Percentiles rank a stretch among this genome's conserved stretches.
phyloP scores from a whole-genome alignment of 1,284 basidiomycete genomes.

The Pseudozyma tsukubaensis region DNA sequence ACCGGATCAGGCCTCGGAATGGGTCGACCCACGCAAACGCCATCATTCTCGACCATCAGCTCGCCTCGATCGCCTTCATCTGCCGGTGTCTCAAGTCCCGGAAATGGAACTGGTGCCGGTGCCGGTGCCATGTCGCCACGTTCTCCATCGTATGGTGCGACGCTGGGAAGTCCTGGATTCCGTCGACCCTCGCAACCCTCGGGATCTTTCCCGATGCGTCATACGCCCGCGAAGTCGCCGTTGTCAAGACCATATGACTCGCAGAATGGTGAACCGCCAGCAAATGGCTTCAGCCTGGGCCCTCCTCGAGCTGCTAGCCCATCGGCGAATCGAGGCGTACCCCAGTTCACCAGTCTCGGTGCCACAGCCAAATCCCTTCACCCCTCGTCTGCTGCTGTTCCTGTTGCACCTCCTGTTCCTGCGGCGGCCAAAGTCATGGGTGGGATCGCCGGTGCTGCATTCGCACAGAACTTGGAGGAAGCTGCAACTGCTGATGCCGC shows the following conservation, averaged over 20 bases:
- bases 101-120: conserved; percentile 7
- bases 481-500: conserved; percentile 5
- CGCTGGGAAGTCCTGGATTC: conserved; percentile 27
- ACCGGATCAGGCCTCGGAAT: conserved; percentile 19
- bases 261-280: conserved; percentile 25
- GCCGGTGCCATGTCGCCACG: conserved; percentile 19
- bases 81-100: conserved; percentile 6
- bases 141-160: conserved; percentile 41
- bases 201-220: conserved; percentile 52
- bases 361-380: conserved; percentile 32
- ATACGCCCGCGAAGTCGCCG: conserved; percentile 49
- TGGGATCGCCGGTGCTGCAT: conserved; percentile 22
- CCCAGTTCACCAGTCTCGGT: conserved; percentile 21
- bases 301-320: conserved; percentile 43
- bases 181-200: conserved; percentile 47
- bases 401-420: conserved; percentile 7
- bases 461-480: conserved; percentile 11
- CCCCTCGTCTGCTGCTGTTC: conserved; percentile 20
- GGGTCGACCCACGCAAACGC: conserved; percentile 27
- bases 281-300: conserved; percentile 38
- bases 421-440: conserved; percentile 10
- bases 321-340: conserved; percentile 17
- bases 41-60: conserved; percentile 17
- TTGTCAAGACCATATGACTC: conserved; percentile 40
- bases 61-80: conserved; percentile 39